Conservation (phyloP, 805 yeast genomes). For the Hanseniaspora nectarophila region DNA sequence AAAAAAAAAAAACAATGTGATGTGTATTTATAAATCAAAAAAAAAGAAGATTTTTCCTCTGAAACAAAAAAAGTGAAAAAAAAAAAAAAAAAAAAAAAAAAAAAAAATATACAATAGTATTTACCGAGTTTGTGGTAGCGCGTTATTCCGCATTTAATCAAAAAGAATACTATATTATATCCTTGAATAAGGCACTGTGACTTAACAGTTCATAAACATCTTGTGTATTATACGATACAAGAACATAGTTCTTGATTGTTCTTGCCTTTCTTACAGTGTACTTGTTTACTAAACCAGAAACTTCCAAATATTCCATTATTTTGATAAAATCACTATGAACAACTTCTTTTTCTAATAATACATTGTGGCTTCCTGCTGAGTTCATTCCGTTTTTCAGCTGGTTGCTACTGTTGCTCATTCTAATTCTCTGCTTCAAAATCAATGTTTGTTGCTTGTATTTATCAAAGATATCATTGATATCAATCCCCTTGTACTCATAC, state of each 20-base stretch:
- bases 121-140: neutral
- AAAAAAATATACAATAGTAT: neutral
- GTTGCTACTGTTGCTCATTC: neutral
- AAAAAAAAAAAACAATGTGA: neutral
- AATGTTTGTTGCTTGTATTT: neutral
- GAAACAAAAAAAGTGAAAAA: neutral
- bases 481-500: slow-evolving; percentile 3
- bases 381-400: neutral
- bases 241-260: neutral
- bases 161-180: neutral
- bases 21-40: neutral
- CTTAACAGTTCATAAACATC: slow-evolving; percentile 2
- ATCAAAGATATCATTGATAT: neutral
- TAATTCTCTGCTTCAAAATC: neutral
- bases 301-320: slow-evolving; percentile 6
- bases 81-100: neutral
- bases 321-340: slow-evolving; percentile 2
- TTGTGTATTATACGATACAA: neutral
- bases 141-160: neutral
- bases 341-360: neutral
- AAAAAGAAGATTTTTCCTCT: no score
- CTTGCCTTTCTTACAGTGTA: slow-evolving; percentile 3
- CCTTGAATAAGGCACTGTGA: slow-evolving; percentile 9
- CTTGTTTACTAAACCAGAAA: neutral
- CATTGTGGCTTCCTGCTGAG: neutral